These are phyloP conservation scores for Eutrema yunnanense DNA, from an alignment of 345 rosid genomes.

Conservation along the genomic window DNA sequence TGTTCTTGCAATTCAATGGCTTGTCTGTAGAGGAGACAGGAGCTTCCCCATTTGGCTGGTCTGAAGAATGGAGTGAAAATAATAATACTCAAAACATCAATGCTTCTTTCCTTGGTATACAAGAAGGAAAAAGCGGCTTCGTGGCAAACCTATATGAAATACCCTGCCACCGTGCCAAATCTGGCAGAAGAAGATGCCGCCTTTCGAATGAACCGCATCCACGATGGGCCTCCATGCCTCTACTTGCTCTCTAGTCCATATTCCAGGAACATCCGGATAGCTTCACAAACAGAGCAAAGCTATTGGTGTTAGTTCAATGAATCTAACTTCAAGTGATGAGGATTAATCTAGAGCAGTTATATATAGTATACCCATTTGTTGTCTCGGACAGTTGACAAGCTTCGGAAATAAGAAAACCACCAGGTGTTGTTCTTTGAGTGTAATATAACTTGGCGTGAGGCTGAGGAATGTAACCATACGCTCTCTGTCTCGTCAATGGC, in stretches of 20 bases:
- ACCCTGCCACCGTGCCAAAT: too few species aligned
- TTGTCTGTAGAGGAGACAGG: too few species aligned
- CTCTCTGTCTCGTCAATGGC: constrained; percentile 51
- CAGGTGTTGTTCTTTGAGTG: constrained; percentile 56
- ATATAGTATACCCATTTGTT: constrained; percentile 34
- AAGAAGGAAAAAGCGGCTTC: too few species aligned
- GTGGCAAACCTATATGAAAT: too few species aligned
- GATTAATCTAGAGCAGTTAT: neutral
- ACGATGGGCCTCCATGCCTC: constrained; percentile 80
- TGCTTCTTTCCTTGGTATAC: too few species aligned
- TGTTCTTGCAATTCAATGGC: too few species aligned
- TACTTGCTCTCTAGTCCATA: constrained; percentile 66
- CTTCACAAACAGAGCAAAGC: constrained; percentile 14
- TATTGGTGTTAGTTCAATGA: neutral
- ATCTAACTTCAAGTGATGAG: too few species aligned
- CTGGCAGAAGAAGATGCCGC: too few species aligned
- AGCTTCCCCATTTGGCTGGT: too few species aligned
- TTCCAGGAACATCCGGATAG: constrained; percentile 42
- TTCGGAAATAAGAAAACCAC: constrained; percentile 55
- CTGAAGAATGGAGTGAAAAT: too few species aligned
- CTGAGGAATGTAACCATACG: constrained; percentile 45
- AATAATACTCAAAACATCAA: too few species aligned
- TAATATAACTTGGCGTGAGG: constrained; percentile 62
- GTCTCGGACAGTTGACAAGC: constrained; percentile 48
- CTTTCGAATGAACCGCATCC: constrained; percentile 70